These are phyloP conservation scores for Erodium maritimum DNA, from an alignment of 345 rosid species.

Conservation along the genomic window DNA sequence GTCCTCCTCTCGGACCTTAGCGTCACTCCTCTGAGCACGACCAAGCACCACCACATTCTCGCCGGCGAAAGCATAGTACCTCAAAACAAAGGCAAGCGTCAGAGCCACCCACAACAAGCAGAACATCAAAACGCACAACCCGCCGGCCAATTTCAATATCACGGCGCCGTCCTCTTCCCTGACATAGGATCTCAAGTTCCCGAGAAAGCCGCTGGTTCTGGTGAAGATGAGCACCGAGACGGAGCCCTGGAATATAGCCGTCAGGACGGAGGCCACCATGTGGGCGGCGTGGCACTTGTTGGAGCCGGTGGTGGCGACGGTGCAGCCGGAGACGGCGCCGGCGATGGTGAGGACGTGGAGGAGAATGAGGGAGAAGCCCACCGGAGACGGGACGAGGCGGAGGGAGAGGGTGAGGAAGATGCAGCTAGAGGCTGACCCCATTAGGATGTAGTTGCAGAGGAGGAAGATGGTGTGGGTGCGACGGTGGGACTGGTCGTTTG, in stretches of 20 bases:
- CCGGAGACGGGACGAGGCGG: conserved; percentile 13
- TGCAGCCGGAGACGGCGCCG: neutral
- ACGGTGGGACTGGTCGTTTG: conserved; percentile 11
- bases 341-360: neutral
- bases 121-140: conserved; percentile 57
- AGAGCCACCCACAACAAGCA: conserved; percentile 84
- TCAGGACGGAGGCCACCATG: conserved; percentile 74
- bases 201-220: conserved; percentile 52
- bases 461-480: conserved; percentile 15
- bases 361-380: conserved; percentile 5
- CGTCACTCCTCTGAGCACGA: conserved; percentile 31
- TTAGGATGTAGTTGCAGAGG: conserved; percentile 26
- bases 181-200: conserved; percentile 64
- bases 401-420: conserved; percentile 9
- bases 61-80: conserved; percentile 56
- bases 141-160: conserved; percentile 76
- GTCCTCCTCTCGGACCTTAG: conserved; percentile 61
- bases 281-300: conserved; percentile 18
- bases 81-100: conserved; percentile 79
- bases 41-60: conserved; percentile 15
- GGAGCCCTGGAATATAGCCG: conserved; percentile 89
- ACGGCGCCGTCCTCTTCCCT: conserved; percentile 66
- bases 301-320: neutral
- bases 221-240: conserved; percentile 16
- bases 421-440: conserved; percentile 29